Percentiles rank a stretch among this genome's conserved stretches.
phyloP scores from a whole-genome alignment of 2,329 filamentous ascomycete genomes.

The Fusarium coffeatum region DNA sequence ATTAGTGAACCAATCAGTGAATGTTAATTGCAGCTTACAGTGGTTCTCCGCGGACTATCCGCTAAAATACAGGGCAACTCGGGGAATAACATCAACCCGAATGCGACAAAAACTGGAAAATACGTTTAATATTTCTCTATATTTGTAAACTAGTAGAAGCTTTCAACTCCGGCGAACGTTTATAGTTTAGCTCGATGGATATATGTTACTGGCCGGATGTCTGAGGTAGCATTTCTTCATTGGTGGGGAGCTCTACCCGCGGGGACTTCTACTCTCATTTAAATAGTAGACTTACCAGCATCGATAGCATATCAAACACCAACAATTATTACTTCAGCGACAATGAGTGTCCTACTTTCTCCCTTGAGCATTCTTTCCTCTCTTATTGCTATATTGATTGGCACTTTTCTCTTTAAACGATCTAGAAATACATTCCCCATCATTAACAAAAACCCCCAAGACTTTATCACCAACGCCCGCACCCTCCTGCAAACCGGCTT shows the following conservation, averaged over 20 bases:
- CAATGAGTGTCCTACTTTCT: neutral
- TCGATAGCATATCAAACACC: fast-evolving
- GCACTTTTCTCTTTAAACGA: neutral
- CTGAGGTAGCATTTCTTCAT: neutral
- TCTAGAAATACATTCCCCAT: neutral
- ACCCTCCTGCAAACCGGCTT: neutral
- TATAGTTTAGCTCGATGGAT: fast-evolving
- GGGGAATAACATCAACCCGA: neutral
- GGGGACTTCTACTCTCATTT: neutral
- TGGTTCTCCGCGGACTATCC: neutral
- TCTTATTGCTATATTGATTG: neutral
- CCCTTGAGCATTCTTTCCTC: neutral
- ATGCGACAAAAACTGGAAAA: neutral
- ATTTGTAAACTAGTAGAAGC: neutral
- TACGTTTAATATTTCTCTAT: neutral
- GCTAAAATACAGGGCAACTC: neutral
- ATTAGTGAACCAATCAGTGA: neutral
- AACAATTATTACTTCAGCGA: neutral
- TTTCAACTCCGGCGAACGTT: neutral
- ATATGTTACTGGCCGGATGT: neutral
- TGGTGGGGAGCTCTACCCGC: too few relatives aligned
- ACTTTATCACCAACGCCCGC: neutral
- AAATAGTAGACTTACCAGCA: neutral
- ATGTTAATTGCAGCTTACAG: fast-evolving
- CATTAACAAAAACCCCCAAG: neutral